phyloP scores from a whole-genome alignment of 306 rosid species.

The Vigna trinervia region DNA sequence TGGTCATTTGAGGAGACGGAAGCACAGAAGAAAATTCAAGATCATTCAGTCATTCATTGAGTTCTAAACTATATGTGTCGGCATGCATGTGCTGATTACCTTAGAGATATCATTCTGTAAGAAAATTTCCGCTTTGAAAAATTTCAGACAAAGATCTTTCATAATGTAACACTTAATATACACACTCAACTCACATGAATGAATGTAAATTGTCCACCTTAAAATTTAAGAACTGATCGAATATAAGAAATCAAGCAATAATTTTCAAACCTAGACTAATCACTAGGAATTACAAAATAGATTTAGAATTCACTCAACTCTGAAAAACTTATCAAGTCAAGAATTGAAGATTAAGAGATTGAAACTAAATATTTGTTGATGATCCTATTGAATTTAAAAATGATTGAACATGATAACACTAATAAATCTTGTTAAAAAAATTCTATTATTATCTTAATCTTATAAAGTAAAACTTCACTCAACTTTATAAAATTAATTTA shows the following conservation, averaged over 20 bases:
- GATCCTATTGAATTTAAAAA: too few species aligned
- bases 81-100: conserved; percentile 1
- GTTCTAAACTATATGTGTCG: not conserved
- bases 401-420: too few species aligned
- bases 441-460: too few species aligned
- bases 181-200: conserved; percentile 5
- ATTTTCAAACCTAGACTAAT: not conserved
- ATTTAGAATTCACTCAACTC: too few species aligned
- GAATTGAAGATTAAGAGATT: too few species aligned
- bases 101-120: not conserved
- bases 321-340: too few species aligned
- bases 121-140: conserved; percentile 3
- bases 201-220: not conserved
- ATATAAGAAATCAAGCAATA: not conserved
- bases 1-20: conserved; percentile 1
- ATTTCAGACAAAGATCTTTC: not conserved
- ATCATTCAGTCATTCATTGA: not conserved
- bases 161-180: not conserved
- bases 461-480: too few species aligned
- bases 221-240: conserved; percentile 4
- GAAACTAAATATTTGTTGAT: too few species aligned
- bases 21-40: conserved; percentile 31
- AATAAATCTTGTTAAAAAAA: too few species aligned
- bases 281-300: too few species aligned
- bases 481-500: too few species aligned